Percentiles rank a stretch among this genome's conserved stretches.
Evolutionary conservation across 306 rosid species (phyloP).

Genomic region (Pyrus betulifolia): DNA sequence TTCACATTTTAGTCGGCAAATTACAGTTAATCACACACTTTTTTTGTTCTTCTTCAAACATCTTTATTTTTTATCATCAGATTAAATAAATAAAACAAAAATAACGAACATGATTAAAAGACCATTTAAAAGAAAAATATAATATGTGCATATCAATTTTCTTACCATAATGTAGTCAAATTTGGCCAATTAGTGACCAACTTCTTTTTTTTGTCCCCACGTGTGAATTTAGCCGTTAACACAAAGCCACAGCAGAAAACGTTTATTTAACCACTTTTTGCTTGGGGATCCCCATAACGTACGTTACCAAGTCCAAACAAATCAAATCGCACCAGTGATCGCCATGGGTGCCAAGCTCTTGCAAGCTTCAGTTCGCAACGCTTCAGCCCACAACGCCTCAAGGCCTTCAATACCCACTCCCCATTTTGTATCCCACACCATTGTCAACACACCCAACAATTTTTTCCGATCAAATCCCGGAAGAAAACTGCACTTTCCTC

Average conservation of each 20-base stretch:
- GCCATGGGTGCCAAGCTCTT: constrained; percentile 24
- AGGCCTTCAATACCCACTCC: constrained; percentile 8
- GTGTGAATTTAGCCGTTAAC: background rate
- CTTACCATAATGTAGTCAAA: too few species aligned
- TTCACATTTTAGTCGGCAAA: too few species aligned
- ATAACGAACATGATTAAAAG: too few species aligned
- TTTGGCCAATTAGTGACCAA: background rate
- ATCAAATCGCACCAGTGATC: background rate
- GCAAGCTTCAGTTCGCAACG: background rate
- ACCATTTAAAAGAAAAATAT: too few species aligned
- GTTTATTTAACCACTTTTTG: background rate
- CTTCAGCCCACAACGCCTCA: constrained; percentile 4
- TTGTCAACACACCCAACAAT: background rate
- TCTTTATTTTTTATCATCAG: too few species aligned
- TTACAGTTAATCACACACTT: too few species aligned
- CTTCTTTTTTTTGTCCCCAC: background rate
- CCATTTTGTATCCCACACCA: constrained; percentile 5
- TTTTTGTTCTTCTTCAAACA: too few species aligned
- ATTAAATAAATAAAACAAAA: too few species aligned
- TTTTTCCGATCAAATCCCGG: background rate
- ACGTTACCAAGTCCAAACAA: background rate
- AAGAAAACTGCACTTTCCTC: background rate
- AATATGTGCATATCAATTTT: too few species aligned
- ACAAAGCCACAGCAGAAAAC: background rate
- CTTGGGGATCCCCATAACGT: background rate